phyloP scores from a whole-genome alignment of 192 early-diverging fungal species.

The Powellomyces hirtus region DNA sequence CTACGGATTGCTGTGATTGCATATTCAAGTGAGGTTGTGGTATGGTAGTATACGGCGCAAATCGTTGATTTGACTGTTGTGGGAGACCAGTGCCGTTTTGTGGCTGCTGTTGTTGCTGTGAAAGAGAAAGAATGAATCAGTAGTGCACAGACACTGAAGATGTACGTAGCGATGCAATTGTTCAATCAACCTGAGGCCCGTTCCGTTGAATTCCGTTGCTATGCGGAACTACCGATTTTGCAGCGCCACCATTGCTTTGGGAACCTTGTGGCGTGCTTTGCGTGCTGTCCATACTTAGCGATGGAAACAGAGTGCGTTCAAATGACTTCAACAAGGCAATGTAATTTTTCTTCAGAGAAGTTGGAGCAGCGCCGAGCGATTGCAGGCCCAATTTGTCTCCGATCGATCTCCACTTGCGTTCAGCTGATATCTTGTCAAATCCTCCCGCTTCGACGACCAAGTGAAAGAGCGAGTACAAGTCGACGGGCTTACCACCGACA shows the following conservation, averaged over 20 bases:
- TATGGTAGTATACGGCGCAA: background rate
- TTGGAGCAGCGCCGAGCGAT: background rate
- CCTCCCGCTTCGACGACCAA: constrained; percentile 15
- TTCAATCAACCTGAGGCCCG: too few species aligned
- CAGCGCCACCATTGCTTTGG: too few species aligned
- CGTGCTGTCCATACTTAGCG: background rate
- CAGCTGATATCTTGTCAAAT: constrained; percentile 15
- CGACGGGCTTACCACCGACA: constrained; percentile 21
- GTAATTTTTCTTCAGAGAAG: constrained; percentile 22
- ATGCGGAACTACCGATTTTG: too few species aligned
- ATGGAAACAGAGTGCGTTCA: constrained; percentile 10
- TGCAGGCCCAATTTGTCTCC: constrained; percentile 10
- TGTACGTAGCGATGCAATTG: too few species aligned
- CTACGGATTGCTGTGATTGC: background rate
- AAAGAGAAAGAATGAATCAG: background rate
- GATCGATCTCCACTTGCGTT: background rate
- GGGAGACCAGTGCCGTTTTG: background rate
- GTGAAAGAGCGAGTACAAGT: constrained; percentile 25
- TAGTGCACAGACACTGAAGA: background rate
- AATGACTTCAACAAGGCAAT: constrained; percentile 5
- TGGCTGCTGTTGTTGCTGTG: background rate
- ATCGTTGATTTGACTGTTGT: background rate
- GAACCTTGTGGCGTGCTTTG: too few species aligned
- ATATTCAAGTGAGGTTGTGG: background rate
- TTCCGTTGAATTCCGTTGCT: too few species aligned